Conservation (phyloP, 495 filamentous ascomycete species). For the Margaritispora aquatica region DNA sequence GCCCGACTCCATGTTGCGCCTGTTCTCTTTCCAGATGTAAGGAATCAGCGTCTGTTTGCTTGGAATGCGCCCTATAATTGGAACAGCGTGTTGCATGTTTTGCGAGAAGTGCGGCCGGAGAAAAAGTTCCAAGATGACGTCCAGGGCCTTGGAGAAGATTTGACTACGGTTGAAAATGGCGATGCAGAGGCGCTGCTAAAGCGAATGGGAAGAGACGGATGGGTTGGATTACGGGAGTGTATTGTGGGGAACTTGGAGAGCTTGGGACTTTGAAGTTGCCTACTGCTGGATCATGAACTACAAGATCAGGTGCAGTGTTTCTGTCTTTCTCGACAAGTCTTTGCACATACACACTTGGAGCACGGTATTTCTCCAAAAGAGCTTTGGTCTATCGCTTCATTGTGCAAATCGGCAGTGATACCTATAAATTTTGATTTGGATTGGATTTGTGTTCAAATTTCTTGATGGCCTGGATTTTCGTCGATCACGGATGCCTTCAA, state of each 20-base stretch:
- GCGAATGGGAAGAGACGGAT: neutral
- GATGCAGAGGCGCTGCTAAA: neutral
- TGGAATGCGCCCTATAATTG: constrained; percentile 30
- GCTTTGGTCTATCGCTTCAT: no score
- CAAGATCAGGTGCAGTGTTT: no score
- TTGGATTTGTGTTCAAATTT: no score
- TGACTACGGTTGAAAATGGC: constrained; percentile 1
- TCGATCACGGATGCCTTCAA: no score
- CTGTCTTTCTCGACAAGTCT: no score
- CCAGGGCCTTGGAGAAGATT: neutral
- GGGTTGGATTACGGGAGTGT: neutral
- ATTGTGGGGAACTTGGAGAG: neutral
- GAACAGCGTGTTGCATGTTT: neutral
- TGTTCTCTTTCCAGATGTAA: constrained; percentile 30
- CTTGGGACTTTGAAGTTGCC: neutral
- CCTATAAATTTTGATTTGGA: no score
- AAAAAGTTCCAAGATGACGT: constrained; percentile 6
- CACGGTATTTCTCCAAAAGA: no score
- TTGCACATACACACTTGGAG: no score
- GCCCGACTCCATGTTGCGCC: constrained; percentile 39
- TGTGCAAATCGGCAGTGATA: no score
- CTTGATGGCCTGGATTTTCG: no score
- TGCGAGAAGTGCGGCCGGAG: constrained; percentile 18
- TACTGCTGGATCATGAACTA: neutral
- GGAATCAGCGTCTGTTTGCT: constrained; percentile 39